These are phyloP conservation scores for Ceratocystis colombiana DNA, from an alignment of 2,329 filamentous ascomycete species.

Conservation along the genomic window DNA sequence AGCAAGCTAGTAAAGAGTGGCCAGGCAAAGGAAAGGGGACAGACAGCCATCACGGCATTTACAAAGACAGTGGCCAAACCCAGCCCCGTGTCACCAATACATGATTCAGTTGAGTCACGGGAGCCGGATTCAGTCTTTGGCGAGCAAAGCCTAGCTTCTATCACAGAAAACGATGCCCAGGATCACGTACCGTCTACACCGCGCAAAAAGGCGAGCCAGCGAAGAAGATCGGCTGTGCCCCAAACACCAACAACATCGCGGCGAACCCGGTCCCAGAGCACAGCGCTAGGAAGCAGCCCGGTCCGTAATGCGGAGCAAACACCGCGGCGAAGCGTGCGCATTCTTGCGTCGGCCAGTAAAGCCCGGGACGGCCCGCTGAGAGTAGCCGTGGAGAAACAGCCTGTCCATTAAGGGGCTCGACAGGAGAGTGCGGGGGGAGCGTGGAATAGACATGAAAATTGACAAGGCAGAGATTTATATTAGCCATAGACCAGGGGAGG, in stretches of 20 bases:
- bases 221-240: neutral
- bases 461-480: neutral
- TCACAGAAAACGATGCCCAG: neutral
- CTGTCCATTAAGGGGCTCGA: neutral
- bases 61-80: conserved; percentile 26
- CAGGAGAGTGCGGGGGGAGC: neutral
- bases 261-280: neutral
- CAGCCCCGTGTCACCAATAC: neutral
- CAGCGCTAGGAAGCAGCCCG: neutral
- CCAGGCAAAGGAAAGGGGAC: conserved; percentile 37
- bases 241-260: neutral
- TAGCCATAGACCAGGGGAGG: neutral
- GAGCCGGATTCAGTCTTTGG: neutral
- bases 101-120: too few relatives aligned
- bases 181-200: neutral
- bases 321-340: neutral
- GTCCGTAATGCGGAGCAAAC: neutral
- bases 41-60: conserved; percentile 43
- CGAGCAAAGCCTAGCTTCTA: neutral
- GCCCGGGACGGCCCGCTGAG: neutral
- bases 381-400: neutral
- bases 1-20: conserved; percentile 31
- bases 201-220: neutral
- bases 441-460: neutral
- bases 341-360: neutral